Conservation (phyloP, 352 stramenopile genomes). For the Pythium biforme region DNA sequence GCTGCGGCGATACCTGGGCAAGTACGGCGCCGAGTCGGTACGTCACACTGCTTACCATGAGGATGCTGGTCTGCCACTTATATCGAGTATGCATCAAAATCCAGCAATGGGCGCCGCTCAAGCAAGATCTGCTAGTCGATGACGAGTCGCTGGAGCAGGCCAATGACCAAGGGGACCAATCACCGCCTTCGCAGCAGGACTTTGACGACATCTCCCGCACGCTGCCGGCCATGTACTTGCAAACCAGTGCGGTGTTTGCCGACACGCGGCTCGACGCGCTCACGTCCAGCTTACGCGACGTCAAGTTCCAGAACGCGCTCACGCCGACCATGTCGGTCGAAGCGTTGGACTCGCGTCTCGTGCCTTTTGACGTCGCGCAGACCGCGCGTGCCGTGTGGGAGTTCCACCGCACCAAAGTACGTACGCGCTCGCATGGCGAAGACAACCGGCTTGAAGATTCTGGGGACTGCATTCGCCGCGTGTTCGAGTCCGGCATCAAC, state of each 20-base stretch:
- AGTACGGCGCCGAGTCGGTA: constrained; percentile 22
- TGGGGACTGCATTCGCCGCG: constrained; percentile 14
- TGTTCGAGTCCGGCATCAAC: constrained; percentile 13
- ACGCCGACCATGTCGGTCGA: constrained; percentile 21
- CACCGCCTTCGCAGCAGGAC: neutral
- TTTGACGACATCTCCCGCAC: constrained; percentile 11
- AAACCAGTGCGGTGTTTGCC: constrained; percentile 16
- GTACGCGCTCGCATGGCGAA: neutral
- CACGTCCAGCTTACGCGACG: constrained; percentile 11
- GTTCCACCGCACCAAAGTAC: constrained; percentile 19
- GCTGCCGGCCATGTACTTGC: constrained; percentile 22
- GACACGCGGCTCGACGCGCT: constrained; percentile 9
- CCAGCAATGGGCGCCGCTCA: constrained; percentile 13
- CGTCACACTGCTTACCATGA: neutral
- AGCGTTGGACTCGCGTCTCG: constrained; percentile 17
- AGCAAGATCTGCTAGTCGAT: neutral
- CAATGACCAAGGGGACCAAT: neutral
- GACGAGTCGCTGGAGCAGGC: constrained; percentile 4
- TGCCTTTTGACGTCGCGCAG: constrained; percentile 18
- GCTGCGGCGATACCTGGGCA: constrained; percentile 18
- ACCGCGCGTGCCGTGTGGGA: constrained; percentile 20
- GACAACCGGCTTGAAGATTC: constrained; percentile 14
- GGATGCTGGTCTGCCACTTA: too few species aligned
- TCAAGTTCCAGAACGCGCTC: constrained; percentile 15
- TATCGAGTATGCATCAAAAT: too few species aligned